Evolutionary conservation across 768 basidiomycete genomes (phyloP).

Genomic region (Boletus tylopilopsis): DNA sequence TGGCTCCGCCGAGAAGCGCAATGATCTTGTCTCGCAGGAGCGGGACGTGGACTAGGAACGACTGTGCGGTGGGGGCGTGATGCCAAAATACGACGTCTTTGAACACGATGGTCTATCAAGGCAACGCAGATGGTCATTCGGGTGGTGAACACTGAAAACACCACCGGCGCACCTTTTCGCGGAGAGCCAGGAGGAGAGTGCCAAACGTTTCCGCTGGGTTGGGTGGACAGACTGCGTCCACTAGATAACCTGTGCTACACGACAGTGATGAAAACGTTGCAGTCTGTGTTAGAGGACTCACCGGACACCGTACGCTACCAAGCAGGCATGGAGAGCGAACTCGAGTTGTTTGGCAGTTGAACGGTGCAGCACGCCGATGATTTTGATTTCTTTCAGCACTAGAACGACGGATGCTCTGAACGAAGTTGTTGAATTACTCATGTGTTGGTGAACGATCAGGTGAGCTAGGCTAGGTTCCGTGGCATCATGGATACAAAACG

Average conservation of each 20-base stretch:
- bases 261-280: too few species aligned
- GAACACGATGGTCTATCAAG: constrained; percentile 31
- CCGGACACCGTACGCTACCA: constrained; percentile 44
- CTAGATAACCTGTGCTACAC: constrained; percentile 45
- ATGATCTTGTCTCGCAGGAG: constrained; percentile 13
- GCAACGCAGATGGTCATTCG: neutral
- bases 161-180: constrained; percentile 30
- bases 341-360: constrained; percentile 12
- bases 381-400: constrained; percentile 12
- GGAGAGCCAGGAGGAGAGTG: constrained; percentile 37
- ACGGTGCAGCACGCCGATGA: constrained; percentile 7
- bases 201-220: constrained; percentile 34
- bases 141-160: constrained; percentile 5
- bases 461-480: too few species aligned
- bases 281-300: constrained; percentile 18
- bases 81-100: constrained; percentile 40
- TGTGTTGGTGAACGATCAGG: too few species aligned
- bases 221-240: constrained; percentile 41
- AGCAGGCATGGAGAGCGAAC: constrained; percentile 40
- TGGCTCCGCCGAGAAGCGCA: neutral
- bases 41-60: constrained; percentile 49
- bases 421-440: constrained; percentile 1
- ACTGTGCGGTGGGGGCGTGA: constrained; percentile 45
- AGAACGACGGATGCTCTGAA: constrained; percentile 20
- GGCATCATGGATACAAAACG: too few species aligned